phyloP scores from a whole-genome alignment of 495 filamentous ascomycete genomes.

The Hypoxylon trugodes region DNA sequence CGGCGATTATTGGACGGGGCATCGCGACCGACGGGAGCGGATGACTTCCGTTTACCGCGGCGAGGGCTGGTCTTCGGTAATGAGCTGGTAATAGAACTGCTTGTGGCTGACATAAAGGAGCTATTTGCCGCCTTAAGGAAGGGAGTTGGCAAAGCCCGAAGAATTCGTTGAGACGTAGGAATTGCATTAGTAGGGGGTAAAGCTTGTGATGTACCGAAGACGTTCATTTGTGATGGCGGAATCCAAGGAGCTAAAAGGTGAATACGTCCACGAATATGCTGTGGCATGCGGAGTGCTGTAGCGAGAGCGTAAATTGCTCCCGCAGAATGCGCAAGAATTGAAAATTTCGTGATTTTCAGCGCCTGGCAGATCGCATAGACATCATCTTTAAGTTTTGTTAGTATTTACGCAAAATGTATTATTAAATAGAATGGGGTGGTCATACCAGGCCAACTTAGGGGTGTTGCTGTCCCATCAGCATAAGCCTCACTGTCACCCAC shows the following conservation, averaged over 20 bases:
- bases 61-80: slow-evolving; percentile 74
- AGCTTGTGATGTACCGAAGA: slow-evolving; percentile 76
- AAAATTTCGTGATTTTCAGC: slow-evolving; percentile 94
- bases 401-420: slow-evolving; percentile 21
- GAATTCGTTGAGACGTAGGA: slow-evolving; percentile 89
- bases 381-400: slow-evolving; percentile 71
- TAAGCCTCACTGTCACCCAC: slow-evolving; percentile 92
- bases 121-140: slow-evolving; percentile 94
- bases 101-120: slow-evolving; percentile 91
- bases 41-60: slow-evolving; percentile 65
- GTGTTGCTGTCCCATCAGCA: slow-evolving; percentile 78
- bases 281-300: slow-evolving; percentile 93
- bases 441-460: slow-evolving; percentile 93
- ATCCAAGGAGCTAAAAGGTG: slow-evolving; percentile 98
- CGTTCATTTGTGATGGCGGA: slow-evolving; percentile 93
- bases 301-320: slow-evolving; percentile 98
- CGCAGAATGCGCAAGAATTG: slow-evolving; percentile 95
- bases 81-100: slow-evolving; percentile 85
- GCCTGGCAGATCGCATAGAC: slow-evolving; percentile 93
- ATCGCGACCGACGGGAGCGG: slow-evolving; percentile 47
- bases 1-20: slow-evolving; percentile 42
- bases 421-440: slow-evolving; percentile 12
- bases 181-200: slow-evolving; percentile 81
- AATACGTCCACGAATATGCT: slow-evolving; percentile 93
- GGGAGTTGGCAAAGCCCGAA: slow-evolving; percentile 89